Conservation (phyloP, 768 basidiomycete genomes). For the Mycena galopus region DNA sequence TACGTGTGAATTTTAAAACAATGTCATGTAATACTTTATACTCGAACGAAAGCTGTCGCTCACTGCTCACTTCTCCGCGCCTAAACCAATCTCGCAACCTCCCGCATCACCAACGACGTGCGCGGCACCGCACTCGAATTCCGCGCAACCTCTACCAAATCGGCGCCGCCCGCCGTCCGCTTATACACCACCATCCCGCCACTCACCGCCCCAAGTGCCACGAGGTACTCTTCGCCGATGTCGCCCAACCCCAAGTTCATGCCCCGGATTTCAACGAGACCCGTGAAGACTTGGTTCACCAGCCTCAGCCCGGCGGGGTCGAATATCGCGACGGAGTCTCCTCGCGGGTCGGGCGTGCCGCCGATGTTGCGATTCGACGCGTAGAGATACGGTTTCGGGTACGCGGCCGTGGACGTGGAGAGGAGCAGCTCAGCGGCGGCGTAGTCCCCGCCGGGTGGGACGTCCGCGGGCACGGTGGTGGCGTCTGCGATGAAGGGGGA, state of each 20-base stretch:
- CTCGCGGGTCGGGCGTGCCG: constrained; percentile 60
- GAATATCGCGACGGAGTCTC: constrained; percentile 76
- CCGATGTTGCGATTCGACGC: constrained; percentile 76
- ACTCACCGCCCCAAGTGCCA: constrained; percentile 67
- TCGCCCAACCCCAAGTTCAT: constrained; percentile 69
- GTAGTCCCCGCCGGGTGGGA: constrained; percentile 54
- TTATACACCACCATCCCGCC: constrained; percentile 68
- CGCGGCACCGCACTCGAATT: constrained; percentile 66
- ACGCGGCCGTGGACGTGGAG: constrained; percentile 58
- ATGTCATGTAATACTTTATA: too few relatives aligned
- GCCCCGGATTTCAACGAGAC: constrained; percentile 72
- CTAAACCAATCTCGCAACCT: too few relatives aligned
- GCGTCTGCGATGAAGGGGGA: constrained; percentile 61
- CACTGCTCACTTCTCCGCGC: too few relatives aligned
- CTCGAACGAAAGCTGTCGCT: too few relatives aligned
- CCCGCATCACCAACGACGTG: too few relatives aligned
- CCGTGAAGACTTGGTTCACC: constrained; percentile 69
- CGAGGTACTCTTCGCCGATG: constrained; percentile 64
- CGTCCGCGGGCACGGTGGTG: constrained; percentile 63
- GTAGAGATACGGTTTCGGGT: constrained; percentile 71
- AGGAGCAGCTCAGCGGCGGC: constrained; percentile 77
- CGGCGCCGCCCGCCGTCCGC: constrained; percentile 64
- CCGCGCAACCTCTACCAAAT: constrained; percentile 63
- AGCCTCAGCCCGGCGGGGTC: constrained; percentile 54
- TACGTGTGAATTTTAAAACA: too few relatives aligned